Evolutionary conservation across 352 stramenopile species (phyloP).

Genomic region (Globisporangium nagaii): DNA sequence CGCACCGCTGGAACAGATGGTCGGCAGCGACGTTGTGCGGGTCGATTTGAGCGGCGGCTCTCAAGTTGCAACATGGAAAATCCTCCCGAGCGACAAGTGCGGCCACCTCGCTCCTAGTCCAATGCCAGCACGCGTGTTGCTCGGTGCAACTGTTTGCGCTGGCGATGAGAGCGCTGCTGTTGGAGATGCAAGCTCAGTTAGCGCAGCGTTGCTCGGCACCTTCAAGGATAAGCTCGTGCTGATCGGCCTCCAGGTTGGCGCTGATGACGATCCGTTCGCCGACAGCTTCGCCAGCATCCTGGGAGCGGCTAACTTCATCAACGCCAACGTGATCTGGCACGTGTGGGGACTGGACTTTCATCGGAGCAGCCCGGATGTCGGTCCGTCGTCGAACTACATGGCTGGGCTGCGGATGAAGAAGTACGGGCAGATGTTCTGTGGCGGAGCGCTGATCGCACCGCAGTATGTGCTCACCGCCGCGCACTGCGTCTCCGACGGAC

Average conservation of each 20-base stretch:
- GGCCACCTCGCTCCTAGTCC: neutral
- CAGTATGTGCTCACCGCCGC: conserved; percentile 3
- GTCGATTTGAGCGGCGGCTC: neutral
- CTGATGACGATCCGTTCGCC: neutral
- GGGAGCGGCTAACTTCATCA: conserved; percentile 5
- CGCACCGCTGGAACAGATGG: neutral
- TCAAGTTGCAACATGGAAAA: neutral
- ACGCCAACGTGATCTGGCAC: neutral
- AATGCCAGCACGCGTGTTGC: neutral
- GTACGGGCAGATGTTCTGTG: neutral
- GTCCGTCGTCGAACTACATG: neutral
- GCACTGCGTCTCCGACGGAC: conserved; percentile 6
- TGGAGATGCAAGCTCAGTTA: neutral
- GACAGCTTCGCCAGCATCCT: neutral
- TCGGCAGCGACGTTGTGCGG: neutral
- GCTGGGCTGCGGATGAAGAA: neutral
- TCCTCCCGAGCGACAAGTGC: neutral
- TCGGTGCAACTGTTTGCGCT: neutral
- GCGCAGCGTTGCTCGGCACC: neutral
- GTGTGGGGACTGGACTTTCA: neutral
- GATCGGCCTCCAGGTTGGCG: conserved; percentile 1
- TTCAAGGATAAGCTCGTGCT: neutral
- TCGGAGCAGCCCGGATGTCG: neutral
- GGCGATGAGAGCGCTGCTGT: neutral
- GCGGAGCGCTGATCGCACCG: conserved; percentile 1